Evolutionary conservation across 441 rosid genomes (phyloP).

Genomic region (Manihot esculenta): DNA sequence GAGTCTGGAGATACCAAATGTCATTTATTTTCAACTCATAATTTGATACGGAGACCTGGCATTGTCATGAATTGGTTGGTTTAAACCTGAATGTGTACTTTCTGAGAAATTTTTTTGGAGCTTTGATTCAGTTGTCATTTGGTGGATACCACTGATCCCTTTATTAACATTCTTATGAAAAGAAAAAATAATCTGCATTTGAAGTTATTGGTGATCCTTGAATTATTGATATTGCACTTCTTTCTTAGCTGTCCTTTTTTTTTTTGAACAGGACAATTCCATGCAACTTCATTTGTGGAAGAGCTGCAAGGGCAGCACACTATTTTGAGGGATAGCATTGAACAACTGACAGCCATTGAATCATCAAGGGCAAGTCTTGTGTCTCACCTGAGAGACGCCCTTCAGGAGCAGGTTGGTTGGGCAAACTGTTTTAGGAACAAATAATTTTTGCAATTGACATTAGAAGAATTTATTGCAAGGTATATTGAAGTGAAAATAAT

Average conservation of each 20-base stretch:
- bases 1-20: not conserved
- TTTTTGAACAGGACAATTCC: conserved; percentile 46
- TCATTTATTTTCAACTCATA: no score
- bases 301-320: conserved; percentile 63
- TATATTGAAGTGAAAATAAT: not conserved
- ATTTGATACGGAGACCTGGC: not conserved
- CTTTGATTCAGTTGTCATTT: not conserved
- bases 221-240: not conserved
- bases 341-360: conserved; percentile 62
- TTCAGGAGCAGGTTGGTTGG: conserved; percentile 77
- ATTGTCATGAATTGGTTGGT: not conserved
- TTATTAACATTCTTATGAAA: not conserved
- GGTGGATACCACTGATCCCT: not conserved
- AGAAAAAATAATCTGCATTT: not conserved
- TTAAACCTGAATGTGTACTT: not conserved
- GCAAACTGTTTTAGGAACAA: conserved; percentile 15
- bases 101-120: not conserved
- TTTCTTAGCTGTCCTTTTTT: conserved; percentile 4
- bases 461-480: conserved; percentile 8
- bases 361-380: conserved; percentile 70
- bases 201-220: not conserved
- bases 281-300: conserved; percentile 45
- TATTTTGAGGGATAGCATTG: conserved; percentile 63
- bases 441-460: conserved; percentile 8
- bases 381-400: conserved; percentile 69